Percentiles rank a stretch among this genome's conserved stretches.
Conservation (phyloP, 805 yeast species). For the Sungouiozyma ichnusensis region DNA sequence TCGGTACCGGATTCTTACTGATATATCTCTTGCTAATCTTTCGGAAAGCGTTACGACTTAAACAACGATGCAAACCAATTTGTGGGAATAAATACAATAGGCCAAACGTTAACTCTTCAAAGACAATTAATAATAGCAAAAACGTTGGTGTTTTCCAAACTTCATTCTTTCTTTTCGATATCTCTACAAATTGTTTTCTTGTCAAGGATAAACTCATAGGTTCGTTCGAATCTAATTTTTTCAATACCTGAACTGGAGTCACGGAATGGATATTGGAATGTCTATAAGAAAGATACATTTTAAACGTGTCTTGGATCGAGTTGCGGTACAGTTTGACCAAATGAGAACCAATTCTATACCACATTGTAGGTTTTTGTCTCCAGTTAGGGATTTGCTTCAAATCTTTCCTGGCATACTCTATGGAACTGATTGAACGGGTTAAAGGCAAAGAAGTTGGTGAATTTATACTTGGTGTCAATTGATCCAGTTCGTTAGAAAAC, state of each 20-base stretch:
- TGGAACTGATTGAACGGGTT: constrained; percentile 16
- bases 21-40: constrained; percentile 15
- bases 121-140: constrained; percentile 35
- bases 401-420: constrained; percentile 21
- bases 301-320: constrained; percentile 42
- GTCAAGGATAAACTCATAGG: constrained; percentile 20
- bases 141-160: constrained; percentile 44
- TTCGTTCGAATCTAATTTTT: not conserved
- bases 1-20: not conserved
- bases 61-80: constrained; percentile 48
- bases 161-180: constrained; percentile 34
- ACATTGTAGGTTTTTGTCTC: constrained; percentile 27
- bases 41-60: constrained; percentile 34
- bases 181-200: constrained; percentile 37
- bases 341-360: constrained; percentile 35
- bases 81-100: constrained; percentile 45
- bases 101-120: constrained; percentile 45
- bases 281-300: constrained; percentile 5
- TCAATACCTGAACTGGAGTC: not conserved
- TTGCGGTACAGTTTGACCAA: constrained; percentile 43
- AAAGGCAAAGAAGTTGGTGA: constrained; percentile 27
- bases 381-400: constrained; percentile 18
- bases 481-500: constrained; percentile 1
- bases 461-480: constrained; percentile 12
- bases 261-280: constrained; percentile 17